Conservation (phyloP, 1,284 basidiomycete genomes). For the Exobasidium cylindrosporum region DNA sequence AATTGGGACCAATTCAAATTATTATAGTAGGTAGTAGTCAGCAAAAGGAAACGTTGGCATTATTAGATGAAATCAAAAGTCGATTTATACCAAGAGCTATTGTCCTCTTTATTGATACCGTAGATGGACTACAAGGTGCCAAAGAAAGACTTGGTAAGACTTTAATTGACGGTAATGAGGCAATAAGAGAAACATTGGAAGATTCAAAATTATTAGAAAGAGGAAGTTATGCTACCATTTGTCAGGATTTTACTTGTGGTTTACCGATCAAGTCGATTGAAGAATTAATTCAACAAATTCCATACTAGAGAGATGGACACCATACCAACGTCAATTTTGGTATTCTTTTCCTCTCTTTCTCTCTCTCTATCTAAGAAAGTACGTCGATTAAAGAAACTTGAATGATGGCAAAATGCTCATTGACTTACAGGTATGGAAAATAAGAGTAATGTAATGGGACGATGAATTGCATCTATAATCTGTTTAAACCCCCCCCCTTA, state of each 20-base stretch:
- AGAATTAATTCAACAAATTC: background rate
- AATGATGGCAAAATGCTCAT: too few relatives aligned
- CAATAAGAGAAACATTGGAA: constrained; percentile 33
- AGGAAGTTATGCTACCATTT: constrained; percentile 13
- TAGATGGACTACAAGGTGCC: constrained; percentile 20
- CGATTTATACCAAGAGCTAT: constrained; percentile 41
- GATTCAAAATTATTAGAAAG: constrained; percentile 11
- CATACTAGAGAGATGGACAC: background rate
- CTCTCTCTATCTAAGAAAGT: too few relatives aligned
- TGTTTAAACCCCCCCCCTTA: too few relatives aligned
- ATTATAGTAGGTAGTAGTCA: constrained; percentile 2
- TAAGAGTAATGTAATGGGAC: too few relatives aligned
- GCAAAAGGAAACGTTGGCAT: constrained; percentile 16
- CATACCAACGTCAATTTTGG: too few relatives aligned
- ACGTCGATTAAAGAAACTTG: too few relatives aligned
- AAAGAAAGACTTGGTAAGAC: background rate
- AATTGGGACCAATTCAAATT: constrained; percentile 14
- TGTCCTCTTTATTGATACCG: constrained; percentile 44
- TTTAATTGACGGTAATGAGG: constrained; percentile 36
- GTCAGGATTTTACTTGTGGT: constrained; percentile 20
- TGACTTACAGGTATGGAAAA: too few relatives aligned
- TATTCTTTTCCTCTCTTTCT: background rate
- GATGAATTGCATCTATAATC: too few relatives aligned
- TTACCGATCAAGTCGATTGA: constrained; percentile 7
- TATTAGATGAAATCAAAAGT: constrained; percentile 22